phyloP scores from a whole-genome alignment of 768 basidiomycete species.

The Scleroderma bovista region DNA sequence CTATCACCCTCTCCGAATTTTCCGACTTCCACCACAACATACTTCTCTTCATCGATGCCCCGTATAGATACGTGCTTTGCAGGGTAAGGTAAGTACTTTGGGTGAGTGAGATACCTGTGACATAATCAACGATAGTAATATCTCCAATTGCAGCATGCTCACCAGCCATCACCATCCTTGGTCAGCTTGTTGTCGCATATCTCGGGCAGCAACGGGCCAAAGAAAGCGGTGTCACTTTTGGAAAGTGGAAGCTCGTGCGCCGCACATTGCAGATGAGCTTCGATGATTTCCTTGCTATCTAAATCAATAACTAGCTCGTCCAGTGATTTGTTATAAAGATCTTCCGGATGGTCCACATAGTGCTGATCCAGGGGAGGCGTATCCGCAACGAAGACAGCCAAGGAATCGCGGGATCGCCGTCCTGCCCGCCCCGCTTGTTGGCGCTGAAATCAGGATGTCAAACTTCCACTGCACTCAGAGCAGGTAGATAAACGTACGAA shows the following conservation, averaged over 20 bases:
- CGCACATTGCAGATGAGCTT: conserved; percentile 86
- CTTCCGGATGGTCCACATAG: conserved; percentile 63
- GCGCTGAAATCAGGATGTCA: conserved; percentile 39
- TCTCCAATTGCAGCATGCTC: conserved; percentile 10
- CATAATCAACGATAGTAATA: not conserved
- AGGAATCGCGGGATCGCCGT: conserved; percentile 70
- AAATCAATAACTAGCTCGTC: conserved; percentile 68
- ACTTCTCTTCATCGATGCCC: conserved; percentile 73
- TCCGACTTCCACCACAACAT: conserved; percentile 64
- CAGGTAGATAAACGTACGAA: conserved; percentile 47
- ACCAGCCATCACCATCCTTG: conserved; percentile 81
- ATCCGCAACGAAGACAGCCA: conserved; percentile 71
- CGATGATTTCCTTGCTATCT: conserved; percentile 67
- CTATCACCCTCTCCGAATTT: conserved; percentile 30
- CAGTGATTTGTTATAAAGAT: conserved; percentile 58
- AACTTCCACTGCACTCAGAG: not conserved
- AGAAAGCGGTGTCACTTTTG: conserved; percentile 60
- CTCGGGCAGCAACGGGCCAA: conserved; percentile 54
- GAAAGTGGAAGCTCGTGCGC: conserved; percentile 80
- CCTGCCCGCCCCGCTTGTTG: conserved; percentile 91
- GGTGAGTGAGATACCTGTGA: conserved; percentile 74
- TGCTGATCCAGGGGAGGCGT: conserved; percentile 66
- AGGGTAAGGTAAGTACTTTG: conserved; percentile 75
- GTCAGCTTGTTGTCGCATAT: conserved; percentile 58
- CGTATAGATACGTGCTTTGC: conserved; percentile 69